Conservation (phyloP, 2,329 filamentous ascomycete genomes). For the Calonectria naviculata region DNA sequence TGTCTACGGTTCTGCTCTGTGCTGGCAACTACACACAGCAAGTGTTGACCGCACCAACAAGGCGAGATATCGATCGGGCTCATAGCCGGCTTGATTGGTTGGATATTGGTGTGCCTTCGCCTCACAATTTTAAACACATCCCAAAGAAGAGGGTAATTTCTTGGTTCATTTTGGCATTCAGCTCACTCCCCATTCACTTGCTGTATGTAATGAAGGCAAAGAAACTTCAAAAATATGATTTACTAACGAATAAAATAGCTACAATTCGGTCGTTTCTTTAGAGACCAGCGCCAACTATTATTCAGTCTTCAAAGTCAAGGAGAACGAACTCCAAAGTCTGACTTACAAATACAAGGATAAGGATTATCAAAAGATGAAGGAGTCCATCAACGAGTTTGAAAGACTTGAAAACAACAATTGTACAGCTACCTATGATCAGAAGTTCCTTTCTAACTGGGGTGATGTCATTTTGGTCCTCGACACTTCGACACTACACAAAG, state of each 20-base stretch:
- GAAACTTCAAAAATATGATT: neutral
- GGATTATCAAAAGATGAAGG: neutral
- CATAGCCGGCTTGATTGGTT: neutral
- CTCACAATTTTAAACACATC: neutral
- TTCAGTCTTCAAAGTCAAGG: neutral
- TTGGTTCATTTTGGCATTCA: neutral
- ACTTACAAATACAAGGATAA: neutral
- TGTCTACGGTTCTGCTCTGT: neutral
- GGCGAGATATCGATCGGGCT: neutral
- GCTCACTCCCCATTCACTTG: neutral
- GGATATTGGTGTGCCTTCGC: neutral
- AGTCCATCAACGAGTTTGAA: neutral
- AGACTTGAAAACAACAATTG: neutral
- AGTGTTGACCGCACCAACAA: neutral
- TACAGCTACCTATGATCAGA: neutral
- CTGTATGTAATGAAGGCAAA: neutral
- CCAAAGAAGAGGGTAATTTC: neutral
- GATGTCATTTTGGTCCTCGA: neutral
- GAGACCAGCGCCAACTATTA: neutral
- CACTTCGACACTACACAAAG: neutral
- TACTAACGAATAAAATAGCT: neutral
- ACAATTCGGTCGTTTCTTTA: neutral
- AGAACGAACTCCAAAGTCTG: neutral
- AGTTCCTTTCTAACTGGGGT: neutral
- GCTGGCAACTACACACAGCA: neutral